A percentile compares a stretch with the other conserved stretches of the same genome.
These are phyloP conservation scores for Lachnellula hyalina DNA, from an alignment of 2,329 filamentous ascomycete genomes.

Conservation along the genomic window DNA sequence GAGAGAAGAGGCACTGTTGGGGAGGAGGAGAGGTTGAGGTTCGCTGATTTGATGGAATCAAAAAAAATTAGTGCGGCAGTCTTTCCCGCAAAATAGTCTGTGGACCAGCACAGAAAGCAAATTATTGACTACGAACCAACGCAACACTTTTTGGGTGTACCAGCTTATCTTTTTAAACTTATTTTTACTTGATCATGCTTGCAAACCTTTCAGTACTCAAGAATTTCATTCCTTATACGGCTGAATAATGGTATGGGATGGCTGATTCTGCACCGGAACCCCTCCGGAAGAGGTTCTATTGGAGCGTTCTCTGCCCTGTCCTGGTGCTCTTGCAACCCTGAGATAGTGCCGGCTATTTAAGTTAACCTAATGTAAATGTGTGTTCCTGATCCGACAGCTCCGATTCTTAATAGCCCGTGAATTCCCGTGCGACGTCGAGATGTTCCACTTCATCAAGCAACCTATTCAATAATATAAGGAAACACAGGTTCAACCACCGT, in stretches of 20 bases:
- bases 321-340: neutral
- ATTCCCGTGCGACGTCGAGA: neutral
- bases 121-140: too few relatives aligned
- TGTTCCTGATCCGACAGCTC: constrained; percentile 1
- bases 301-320: neutral
- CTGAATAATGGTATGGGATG: neutral
- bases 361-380: neutral
- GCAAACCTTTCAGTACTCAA: too few relatives aligned
- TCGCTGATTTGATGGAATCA: neutral
- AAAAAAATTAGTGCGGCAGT: neutral
- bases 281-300: neutral
- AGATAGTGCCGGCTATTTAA: neutral
- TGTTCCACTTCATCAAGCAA: constrained; percentile 1
- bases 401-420: constrained; percentile 1
- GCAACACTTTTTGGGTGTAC: too few relatives aligned
- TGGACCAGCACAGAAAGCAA: neutral
- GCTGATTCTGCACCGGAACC: neutral
- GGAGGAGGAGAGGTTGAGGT: neutral
- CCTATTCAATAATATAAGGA: too few relatives aligned
- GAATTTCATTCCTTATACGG: neutral
- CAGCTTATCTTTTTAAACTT: too few relatives aligned
- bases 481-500: too few relatives aligned
- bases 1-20: neutral
- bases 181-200: too few relatives aligned
- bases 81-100: neutral